Conservation (phyloP, 306 rosid species). For the Albizia julibrissin region DNA sequence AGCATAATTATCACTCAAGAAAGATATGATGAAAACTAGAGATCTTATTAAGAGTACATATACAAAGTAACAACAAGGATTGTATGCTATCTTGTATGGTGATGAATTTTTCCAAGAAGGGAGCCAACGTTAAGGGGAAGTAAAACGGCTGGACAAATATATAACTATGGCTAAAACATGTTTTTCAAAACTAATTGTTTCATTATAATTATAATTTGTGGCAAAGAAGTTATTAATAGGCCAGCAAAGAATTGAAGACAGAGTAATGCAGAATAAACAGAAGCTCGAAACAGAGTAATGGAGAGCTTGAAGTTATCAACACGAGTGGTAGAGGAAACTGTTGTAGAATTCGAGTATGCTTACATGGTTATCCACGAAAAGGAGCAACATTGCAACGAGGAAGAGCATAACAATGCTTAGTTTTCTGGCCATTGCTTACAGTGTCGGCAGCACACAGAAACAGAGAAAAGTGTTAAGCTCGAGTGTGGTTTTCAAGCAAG, state of each 20-base stretch:
- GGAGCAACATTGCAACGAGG: conserved; percentile 30
- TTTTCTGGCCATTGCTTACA: conserved; percentile 42
- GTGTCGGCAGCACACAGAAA: neutral
- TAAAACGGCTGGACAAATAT: neutral
- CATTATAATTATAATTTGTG: neutral
- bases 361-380: conserved; percentile 49
- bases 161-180: neutral
- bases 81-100: neutral
- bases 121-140: neutral
- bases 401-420: conserved; percentile 7
- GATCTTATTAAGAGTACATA: neutral
- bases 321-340: neutral
- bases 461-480: neutral
- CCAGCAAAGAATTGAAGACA: neutral
- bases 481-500: neutral
- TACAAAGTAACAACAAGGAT: neutral
- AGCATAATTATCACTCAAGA: conserved; percentile 5
- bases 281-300: conserved; percentile 1
- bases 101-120: neutral
- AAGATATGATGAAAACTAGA: neutral
- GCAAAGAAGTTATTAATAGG: neutral
- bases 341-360: conserved; percentile 20
- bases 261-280: neutral
- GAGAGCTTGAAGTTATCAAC: neutral
- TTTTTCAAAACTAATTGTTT: neutral